These are phyloP conservation scores for Lentinula lateritia DNA, from an alignment of 768 basidiomycete genomes.

Conservation along the genomic window DNA sequence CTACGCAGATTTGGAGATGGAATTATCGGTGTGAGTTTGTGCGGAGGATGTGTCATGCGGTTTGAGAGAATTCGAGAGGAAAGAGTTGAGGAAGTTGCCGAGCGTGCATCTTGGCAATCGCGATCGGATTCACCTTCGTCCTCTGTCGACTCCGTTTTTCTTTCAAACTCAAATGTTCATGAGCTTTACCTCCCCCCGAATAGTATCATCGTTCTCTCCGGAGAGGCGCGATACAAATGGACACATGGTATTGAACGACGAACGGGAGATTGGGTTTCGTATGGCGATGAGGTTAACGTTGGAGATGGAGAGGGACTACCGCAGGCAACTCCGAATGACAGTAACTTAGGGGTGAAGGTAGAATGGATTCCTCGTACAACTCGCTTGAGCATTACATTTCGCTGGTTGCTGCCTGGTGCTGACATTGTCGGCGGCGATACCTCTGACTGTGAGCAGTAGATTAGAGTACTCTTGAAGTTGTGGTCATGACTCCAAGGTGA, in stretches of 20 bases:
- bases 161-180: slow-evolving; percentile 15
- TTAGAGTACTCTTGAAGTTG: too few species aligned
- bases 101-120: background rate
- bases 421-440: slow-evolving; percentile 58
- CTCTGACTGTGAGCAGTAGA: background rate
- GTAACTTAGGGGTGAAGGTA: background rate
- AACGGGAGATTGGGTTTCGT: slow-evolving; percentile 51
- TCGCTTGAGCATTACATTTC: slow-evolving; percentile 78
- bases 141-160: background rate
- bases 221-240: slow-evolving; percentile 82
- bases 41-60: slow-evolving; percentile 76
- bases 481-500: too few species aligned
- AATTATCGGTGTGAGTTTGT: slow-evolving; percentile 82
- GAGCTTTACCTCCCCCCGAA: slow-evolving; percentile 72
- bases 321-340: background rate
- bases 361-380: slow-evolving; percentile 45
- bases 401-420: slow-evolving; percentile 83
- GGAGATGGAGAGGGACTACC: background rate
- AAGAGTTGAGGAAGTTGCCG: background rate
- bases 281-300: slow-evolving; percentile 13
- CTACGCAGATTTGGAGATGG: slow-evolving; percentile 82
- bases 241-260: slow-evolving; percentile 78
- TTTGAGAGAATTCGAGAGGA: slow-evolving; percentile 35
- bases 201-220: slow-evolving; percentile 72
- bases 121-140: background rate